Evolutionary conservation across 495 filamentous ascomycete species (phyloP).

Genomic region (Sporormia fimetaria): DNA sequence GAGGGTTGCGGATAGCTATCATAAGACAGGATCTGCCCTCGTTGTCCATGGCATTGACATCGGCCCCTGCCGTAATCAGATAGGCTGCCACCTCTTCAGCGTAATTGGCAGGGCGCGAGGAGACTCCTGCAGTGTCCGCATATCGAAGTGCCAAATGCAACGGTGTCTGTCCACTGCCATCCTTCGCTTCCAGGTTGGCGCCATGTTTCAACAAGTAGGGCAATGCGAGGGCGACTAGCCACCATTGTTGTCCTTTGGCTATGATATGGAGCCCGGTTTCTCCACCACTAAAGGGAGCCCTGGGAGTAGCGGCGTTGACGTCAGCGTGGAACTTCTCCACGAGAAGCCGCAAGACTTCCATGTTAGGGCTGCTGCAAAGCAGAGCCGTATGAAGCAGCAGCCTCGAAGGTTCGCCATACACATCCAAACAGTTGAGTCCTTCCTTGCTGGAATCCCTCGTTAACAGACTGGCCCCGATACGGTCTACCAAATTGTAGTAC

Average conservation of each 20-base stretch:
- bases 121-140: too few species aligned
- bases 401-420: too few species aligned
- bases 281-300: not conserved
- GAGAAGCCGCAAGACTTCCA: constrained; percentile 35
- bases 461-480: too few species aligned
- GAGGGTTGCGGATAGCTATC: not conserved
- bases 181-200: constrained; percentile 33
- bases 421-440: too few species aligned
- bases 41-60: constrained; percentile 31
- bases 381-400: constrained; percentile 30
- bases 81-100: constrained; percentile 24
- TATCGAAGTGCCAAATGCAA: constrained; percentile 37
- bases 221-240: constrained; percentile 36
- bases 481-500: too few species aligned
- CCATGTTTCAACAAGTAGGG: constrained; percentile 36
- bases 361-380: constrained; percentile 32
- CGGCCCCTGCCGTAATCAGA: constrained; percentile 33
- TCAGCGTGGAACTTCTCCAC: constrained; percentile 35
- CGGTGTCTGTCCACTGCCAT: constrained; percentile 34
- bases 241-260: constrained; percentile 34
- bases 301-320: constrained; percentile 27
- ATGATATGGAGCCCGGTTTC: constrained; percentile 34
- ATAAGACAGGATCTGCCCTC: constrained; percentile 15
- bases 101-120: not conserved
- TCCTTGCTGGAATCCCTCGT: too few species aligned